Evolutionary conservation across 768 basidiomycete genomes (phyloP).

Genomic region (Phylloporus arenicola): DNA sequence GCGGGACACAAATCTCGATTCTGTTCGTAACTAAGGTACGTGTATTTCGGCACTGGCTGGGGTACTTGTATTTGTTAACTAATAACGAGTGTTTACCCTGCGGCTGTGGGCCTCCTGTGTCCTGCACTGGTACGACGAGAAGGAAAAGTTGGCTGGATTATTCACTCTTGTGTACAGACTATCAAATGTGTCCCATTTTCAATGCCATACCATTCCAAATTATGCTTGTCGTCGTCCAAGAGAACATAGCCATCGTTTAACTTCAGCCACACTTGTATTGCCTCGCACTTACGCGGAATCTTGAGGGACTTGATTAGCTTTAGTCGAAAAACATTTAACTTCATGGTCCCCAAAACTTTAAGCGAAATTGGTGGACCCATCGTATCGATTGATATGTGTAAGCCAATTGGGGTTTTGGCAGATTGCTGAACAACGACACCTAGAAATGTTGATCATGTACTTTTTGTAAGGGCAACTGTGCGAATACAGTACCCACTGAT

Average conservation of each 20-base stretch:
- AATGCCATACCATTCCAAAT: conserved; percentile 69
- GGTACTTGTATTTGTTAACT: conserved; percentile 1
- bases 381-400: conserved; percentile 10
- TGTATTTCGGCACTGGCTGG: neutral
- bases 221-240: conserved; percentile 47
- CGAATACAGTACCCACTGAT: conserved; percentile 43
- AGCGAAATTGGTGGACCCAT: conserved; percentile 30
- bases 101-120: conserved; percentile 12
- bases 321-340: conserved; percentile 54
- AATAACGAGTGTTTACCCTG: conserved; percentile 6
- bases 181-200: conserved; percentile 45
- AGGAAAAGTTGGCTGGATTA: neutral
- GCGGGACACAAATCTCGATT: neutral
- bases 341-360: conserved; percentile 65
- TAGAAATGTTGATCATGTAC: conserved; percentile 11
- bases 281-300: conserved; percentile 26
- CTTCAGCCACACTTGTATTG: conserved; percentile 49
- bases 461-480: neutral
- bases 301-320: conserved; percentile 54
- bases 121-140: neutral
- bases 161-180: conserved; percentile 19
- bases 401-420: conserved; percentile 18
- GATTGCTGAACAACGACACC: conserved; percentile 30
- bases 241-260: conserved; percentile 48
- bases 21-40: conserved; percentile 15